Base-by-base conservation (phyloP, 805 yeast species). In the Wickerhamiella cacticola region DNA sequence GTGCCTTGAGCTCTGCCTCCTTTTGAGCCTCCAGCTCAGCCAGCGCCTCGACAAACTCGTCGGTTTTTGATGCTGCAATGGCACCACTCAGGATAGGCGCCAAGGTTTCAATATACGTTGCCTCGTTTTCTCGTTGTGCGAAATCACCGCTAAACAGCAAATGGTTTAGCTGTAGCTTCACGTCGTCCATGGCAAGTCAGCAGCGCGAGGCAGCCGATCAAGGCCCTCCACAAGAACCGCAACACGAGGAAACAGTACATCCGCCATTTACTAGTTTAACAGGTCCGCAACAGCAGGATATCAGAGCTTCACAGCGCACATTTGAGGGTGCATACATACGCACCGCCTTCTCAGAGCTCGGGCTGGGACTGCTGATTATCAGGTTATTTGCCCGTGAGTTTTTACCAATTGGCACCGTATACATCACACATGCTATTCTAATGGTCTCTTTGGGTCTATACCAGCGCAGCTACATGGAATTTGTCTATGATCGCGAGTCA, bases 301-400 rank as follows among this genome's bases (percentile, higher is more conserved):
- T 61, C n/a, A 53, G 63, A 55, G 92, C 89, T 0, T 81, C 80
- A 55, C 92, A 83, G 62, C 63, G 94, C 49, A 83, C 94, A 0
- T 83, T 82, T 57, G 92, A 83, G 58, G 94, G 94, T 0, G 88
- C 94, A 1, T 83, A 84, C 58, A 69, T 80, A 22, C 63, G 94
- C 46, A 76, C 88, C 0, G 81, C 88, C 18, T 64, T 84, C 25
- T 80, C 83, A 18, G 72, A 79, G 46, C 62, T 84, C 24, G 73
- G 86, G 9, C 79, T 84, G 56, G 71, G 83, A 3, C 65, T 82
- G 26, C 63, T 82, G 48, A 72, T 82, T 15, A 69, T 82, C 54
- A 79, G 80, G 60, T 62, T 82, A 33, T 82, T 82, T 60, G 68
- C 77, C 4, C 65, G 60, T 34, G 83, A 79, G 55, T 82, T 80